A percentile compares a stretch with the other conserved stretches of the same genome.
Conservation (phyloP, 495 filamentous ascomycete species). For the Penicillium salamii region DNA sequence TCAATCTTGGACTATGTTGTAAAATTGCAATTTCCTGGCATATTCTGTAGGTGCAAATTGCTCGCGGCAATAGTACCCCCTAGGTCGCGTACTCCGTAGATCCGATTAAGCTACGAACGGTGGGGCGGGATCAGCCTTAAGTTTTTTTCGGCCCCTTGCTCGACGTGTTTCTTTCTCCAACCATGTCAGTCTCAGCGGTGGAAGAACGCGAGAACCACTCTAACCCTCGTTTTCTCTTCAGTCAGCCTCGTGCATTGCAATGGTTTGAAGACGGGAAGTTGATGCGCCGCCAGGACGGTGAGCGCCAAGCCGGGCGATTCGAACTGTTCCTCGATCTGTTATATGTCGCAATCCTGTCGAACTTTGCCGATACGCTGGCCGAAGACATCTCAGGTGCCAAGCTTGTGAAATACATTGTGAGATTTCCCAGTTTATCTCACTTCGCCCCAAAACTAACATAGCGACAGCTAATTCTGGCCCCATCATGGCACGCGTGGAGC, state of each 20-base stretch:
- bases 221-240: slow-evolving; percentile 29
- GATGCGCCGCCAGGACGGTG: slow-evolving; percentile 31
- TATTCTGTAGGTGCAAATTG: no score
- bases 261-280: slow-evolving; percentile 38
- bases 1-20: no score
- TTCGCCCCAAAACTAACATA: neutral
- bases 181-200: no score
- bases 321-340: slow-evolving; percentile 50
- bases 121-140: no score
- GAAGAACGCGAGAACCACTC: slow-evolving; percentile 10
- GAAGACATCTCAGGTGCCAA: slow-evolving; percentile 45
- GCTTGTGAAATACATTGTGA: slow-evolving; percentile 43
- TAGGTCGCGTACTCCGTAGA: no score
- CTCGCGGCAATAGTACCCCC: no score
- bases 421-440: neutral
- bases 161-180: no score
- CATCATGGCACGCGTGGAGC: slow-evolving; percentile 49
- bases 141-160: no score
- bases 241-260: slow-evolving; percentile 38
- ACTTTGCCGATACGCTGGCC: slow-evolving; percentile 41
- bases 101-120: no score
- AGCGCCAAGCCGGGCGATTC: slow-evolving; percentile 43
- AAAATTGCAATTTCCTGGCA: no score
- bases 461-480: slow-evolving; percentile 35
- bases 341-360: slow-evolving; percentile 44